Conservation (phyloP, 345 rosid species). For the Gossypium sturtianum region DNA sequence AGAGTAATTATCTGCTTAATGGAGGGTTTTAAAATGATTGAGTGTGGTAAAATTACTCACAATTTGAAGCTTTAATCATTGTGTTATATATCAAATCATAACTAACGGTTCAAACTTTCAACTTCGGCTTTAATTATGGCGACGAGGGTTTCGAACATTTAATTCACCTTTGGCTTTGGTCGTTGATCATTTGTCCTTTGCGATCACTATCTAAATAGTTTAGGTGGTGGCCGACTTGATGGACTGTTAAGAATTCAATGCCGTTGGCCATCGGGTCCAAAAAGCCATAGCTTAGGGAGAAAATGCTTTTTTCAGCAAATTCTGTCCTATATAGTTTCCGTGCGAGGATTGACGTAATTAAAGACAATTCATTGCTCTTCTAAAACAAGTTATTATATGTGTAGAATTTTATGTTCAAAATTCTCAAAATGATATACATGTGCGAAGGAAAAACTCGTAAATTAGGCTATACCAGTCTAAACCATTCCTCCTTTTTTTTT, state of each 20-base stretch:
- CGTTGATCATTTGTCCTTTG: not conserved
- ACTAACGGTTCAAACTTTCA: slow-evolving; percentile 3
- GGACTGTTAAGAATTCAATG: not conserved
- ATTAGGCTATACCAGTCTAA: no score
- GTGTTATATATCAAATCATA: not conserved
- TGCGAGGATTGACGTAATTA: not conserved
- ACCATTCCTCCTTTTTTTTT: no score
- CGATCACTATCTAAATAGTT: not conserved
- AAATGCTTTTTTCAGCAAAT: no score
- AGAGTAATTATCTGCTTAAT: not conserved
- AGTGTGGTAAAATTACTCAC: not conserved
- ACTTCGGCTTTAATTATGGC: not conserved
- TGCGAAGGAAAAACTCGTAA: no score
- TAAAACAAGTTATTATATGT: no score
- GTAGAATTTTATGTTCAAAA: no score
- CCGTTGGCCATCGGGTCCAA: not conserved
- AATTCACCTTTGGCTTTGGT: not conserved
- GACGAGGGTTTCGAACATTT: not conserved
- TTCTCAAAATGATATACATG: no score
- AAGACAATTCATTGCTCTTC: not conserved
- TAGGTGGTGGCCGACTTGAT: not conserved
- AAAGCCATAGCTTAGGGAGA: no score
- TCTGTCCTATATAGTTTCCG: not conserved
- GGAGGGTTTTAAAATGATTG: not conserved
- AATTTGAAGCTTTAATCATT: not conserved